Evolutionary conservation across 768 basidiomycete genomes (phyloP).

Genomic region (Leccinum subtestaceum): DNA sequence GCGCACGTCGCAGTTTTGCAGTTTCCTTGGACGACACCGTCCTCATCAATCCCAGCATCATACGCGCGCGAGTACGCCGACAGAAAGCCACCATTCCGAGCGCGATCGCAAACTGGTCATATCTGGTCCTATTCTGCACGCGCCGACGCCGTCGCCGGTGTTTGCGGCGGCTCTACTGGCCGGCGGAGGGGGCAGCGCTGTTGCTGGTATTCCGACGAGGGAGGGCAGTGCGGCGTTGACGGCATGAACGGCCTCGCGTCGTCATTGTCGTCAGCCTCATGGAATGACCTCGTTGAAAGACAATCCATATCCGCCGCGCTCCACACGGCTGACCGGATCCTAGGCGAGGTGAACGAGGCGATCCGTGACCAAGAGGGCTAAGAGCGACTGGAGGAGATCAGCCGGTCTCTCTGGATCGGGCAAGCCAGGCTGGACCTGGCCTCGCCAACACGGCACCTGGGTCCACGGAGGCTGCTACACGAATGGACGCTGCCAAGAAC

Average conservation of each 20-base stretch:
- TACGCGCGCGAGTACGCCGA: constrained; percentile 44
- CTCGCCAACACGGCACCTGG: constrained; percentile 82
- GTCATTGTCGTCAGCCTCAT: not conserved
- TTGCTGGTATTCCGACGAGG: constrained; percentile 29
- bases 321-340: constrained; percentile 64
- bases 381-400: constrained; percentile 69
- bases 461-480: constrained; percentile 71
- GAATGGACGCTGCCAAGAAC: constrained; percentile 36
- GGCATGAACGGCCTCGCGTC: not conserved
- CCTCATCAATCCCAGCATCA: constrained; percentile 6
- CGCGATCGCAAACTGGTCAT: constrained; percentile 51
- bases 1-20: constrained; percentile 49
- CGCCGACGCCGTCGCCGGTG: constrained; percentile 21
- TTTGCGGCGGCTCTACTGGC: not conserved
- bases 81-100: constrained; percentile 33
- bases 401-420: constrained; percentile 83
- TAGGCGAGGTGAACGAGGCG: constrained; percentile 82
- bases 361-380: constrained; percentile 80
- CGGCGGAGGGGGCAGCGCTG: constrained; percentile 1
- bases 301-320: constrained; percentile 53
- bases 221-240: constrained; percentile 57
- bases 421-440: constrained; percentile 86
- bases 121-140: constrained; percentile 61
- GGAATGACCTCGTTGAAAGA: constrained; percentile 45
- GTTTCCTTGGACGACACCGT: constrained; percentile 56